These are phyloP conservation scores for Hyphodiscus sp. DNA, from an alignment of 2,329 filamentous ascomycete species.

Conservation along the genomic window DNA sequence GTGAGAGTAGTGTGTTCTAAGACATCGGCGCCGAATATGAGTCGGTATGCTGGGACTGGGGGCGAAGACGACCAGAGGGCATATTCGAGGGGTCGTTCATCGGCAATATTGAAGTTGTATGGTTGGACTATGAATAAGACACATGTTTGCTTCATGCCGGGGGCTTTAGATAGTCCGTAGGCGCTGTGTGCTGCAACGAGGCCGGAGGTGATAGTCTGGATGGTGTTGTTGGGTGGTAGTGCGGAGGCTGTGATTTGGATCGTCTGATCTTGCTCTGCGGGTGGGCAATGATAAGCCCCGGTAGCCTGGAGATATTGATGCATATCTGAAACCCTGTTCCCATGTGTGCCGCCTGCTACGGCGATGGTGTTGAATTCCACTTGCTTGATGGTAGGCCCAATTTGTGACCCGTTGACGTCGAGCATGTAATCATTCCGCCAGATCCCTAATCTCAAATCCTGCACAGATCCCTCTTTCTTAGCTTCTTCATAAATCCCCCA, in stretches of 20 bases:
- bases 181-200: conserved; percentile 30
- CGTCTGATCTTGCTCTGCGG: background rate
- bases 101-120: conserved; percentile 38
- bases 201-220: conserved; percentile 26
- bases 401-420: conserved; percentile 18
- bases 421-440: conserved; percentile 42
- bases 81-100: conserved; percentile 41
- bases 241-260: background rate
- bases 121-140: conserved; percentile 39
- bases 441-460: conserved; percentile 32
- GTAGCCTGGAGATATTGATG: conserved; percentile 32
- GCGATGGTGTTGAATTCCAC: conserved; percentile 41
- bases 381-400: conserved; percentile 32
- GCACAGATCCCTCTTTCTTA: conserved; percentile 26
- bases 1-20: conserved; percentile 28
- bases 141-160: conserved; percentile 21
- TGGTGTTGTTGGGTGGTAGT: conserved; percentile 31
- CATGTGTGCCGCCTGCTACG: conserved; percentile 35
- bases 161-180: conserved; percentile 26
- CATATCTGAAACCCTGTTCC: conserved; percentile 35
- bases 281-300: conserved; percentile 19
- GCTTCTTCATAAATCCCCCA: conserved; percentile 32
- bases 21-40: conserved; percentile 31
- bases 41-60: conserved; percentile 31
- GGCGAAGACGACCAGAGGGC: conserved; percentile 27